phyloP scores from a whole-genome alignment of 1,284 basidiomycete genomes.

The Boletellus dicymbophilus region DNA sequence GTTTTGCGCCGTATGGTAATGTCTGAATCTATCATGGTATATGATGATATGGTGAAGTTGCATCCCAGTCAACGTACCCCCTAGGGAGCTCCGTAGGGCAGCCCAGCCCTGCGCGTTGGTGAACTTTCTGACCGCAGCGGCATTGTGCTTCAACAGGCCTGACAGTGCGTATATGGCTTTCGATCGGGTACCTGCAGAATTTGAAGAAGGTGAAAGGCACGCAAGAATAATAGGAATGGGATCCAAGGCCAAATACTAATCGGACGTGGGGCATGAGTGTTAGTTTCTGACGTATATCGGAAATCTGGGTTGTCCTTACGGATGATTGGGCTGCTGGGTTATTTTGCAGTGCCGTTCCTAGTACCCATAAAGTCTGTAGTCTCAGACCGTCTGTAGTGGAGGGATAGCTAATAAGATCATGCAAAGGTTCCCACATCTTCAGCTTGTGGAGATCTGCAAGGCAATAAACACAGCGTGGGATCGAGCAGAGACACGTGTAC shows the following conservation, averaged over 20 bases:
- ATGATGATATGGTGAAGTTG: constrained; percentile 8
- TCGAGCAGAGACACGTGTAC: constrained; percentile 17
- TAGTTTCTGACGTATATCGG: neutral
- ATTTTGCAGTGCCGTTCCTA: constrained; percentile 95
- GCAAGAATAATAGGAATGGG: constrained; percentile 70
- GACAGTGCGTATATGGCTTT: constrained; percentile 91
- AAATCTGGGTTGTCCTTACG: constrained; percentile 44
- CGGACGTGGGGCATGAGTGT: neutral
- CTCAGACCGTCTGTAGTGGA: constrained; percentile 64
- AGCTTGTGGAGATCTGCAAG: constrained; percentile 76
- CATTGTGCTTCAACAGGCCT: constrained; percentile 83
- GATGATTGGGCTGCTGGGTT: constrained; percentile 89
- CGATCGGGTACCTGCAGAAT: constrained; percentile 58
- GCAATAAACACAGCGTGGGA: constrained; percentile 1
- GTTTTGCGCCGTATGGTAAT: constrained; percentile 81
- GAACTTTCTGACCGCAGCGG: constrained; percentile 65
- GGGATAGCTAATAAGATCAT: constrained; percentile 62
- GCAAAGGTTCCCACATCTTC: constrained; percentile 85
- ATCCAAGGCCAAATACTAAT: constrained; percentile 73
- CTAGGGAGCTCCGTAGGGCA: constrained; percentile 59
- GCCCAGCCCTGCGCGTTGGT: constrained; percentile 67
- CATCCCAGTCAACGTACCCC: constrained; percentile 47
- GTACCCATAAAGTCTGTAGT: constrained; percentile 84
- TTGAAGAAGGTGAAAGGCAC: constrained; percentile 57
- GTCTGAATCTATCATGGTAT: constrained; percentile 63